Evolutionary conservation across 2,329 filamentous ascomycete species (phyloP), one percentile per base, ranked within the genome.

Genomic region (Cercospora zeina): DNA sequence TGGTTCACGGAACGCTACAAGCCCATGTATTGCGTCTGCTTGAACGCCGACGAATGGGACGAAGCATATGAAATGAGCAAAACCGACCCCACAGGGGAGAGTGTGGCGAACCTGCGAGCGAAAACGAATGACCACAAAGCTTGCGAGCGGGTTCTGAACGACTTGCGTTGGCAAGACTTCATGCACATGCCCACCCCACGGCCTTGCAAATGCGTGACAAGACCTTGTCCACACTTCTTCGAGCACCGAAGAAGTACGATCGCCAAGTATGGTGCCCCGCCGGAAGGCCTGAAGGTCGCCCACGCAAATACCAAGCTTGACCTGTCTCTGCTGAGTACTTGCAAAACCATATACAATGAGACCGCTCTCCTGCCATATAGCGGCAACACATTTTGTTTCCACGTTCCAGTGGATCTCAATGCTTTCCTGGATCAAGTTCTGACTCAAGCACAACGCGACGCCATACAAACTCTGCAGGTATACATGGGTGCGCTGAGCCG

Each of bases 331-430:
- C 56, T 65, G 13, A 53, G 42, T 13, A 61, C 55, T 4, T 63
- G 61, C 27, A 53, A 49, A 24, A 58, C 54, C 39, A 62, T 65
- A 36, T 54, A 67, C 42, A 61, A 60, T n/a, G 65, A 65, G 10
- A 58, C 63, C 1, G 55, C 65, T 21, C 36, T 64, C 2, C 42
- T 63, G 2, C 63, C 65, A 8, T 65, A 63, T 30, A 61, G 47
- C 19, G 53, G 61, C 8, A 66, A 63, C 30, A 63, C 59, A 3
- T 66, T 66, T 45, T 59, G 51, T 5, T 65, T 65, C 50, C 54
- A 61, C 16, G 37, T 58, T 19, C 59, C 60, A 21, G 45, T 60
- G 19, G 63, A 62, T 21, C 54, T 65, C 45, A 63, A 63, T 30
- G 34, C 59, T 24, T 65, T 65, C 39, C 42, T 62, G 19, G 63